Base-by-base conservation (phyloP, 306 rosid genomes). In the Malus orientalis region DNA sequence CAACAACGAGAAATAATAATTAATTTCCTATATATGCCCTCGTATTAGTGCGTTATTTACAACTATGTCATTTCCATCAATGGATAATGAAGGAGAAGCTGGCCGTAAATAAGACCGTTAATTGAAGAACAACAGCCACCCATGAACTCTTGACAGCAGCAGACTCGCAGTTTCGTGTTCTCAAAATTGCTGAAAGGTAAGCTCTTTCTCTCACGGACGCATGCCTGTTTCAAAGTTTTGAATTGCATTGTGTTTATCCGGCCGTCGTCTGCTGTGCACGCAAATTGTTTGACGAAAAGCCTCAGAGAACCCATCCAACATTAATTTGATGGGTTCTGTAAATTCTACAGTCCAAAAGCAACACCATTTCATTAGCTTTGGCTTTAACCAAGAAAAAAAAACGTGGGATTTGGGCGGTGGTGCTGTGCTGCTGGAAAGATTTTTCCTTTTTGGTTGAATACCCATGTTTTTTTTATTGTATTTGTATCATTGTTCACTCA, bases 211-310 rank as follows among this genome's bases (percentile, higher is more conserved):
- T 74, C 44, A 0, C 11, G 77, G 9, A 11, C 25, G 32, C 70
- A 27, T 7, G 3, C 38, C 3, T 63, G 25, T 42, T 13, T 42
- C 53, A 11, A 16, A 42, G 3, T 45, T 44, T 13, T 25, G 8
- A 61, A 62, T 36, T 66, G 29, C 30, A 20, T 61, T 27, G 47
- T n/a, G 44, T 11, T 44, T 44, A 0, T 15, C 15, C 40, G 9
- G 11, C 19, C 25, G 7, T 59, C 5, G 6, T 73, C 16, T 59
- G 62, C 12, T 7, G 8, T 22, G 78, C 44, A 44, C 61, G 47
- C 61, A 29, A 25, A 13, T 0, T 80, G 75, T 80, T 47, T 47
- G 83, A 80, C n/a, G 44, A 67, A 80, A 58, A 10, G 36, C 79
- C 25, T 67, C 45, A 32, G 5, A 30, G 64, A 47, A 45, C 63